These are phyloP conservation scores for Ceratobasidium sp. DNA, from an alignment of 1,284 basidiomycete genomes.

Conservation along the genomic window DNA sequence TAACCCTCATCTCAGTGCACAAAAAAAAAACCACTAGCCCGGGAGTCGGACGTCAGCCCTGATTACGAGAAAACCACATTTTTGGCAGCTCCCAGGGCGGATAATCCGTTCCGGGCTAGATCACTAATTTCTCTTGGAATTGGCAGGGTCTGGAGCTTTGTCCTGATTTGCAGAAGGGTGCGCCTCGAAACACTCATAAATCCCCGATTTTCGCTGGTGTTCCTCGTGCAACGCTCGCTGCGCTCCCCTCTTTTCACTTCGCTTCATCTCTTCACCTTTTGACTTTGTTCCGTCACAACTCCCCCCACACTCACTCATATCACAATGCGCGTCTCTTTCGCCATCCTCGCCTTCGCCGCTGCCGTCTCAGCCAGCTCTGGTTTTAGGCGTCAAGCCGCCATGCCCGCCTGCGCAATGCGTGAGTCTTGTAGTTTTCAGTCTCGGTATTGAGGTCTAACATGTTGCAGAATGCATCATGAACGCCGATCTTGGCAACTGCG, in stretches of 20 bases:
- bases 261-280: neutral
- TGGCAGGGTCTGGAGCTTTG: conserved; percentile 3
- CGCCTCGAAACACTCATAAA: conserved; percentile 23
- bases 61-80: neutral
- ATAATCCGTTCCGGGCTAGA: neutral
- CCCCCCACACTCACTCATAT: conserved; percentile 33
- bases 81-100: neutral
- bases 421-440: neutral
- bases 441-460: neutral
- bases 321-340: conserved; percentile 69
- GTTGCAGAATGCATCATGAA: conserved; percentile 9
- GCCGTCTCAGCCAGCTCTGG: conserved; percentile 55
- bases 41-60: neutral
- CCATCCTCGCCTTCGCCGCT: conserved; percentile 63
- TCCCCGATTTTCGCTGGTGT: neutral
- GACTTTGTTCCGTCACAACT: conserved; percentile 9
- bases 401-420: conserved; percentile 39
- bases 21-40: too few species aligned
- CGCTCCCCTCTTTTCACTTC: conserved; percentile 22
- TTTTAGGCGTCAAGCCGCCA: conserved; percentile 54
- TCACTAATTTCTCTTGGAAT: neutral
- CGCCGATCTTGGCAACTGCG: conserved; percentile 61
- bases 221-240: neutral
- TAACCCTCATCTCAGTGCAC: neutral
- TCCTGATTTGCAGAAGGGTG: conserved; percentile 12